Conservation (phyloP, 208 protist genomes). For the Leishmania arabica region DNA sequence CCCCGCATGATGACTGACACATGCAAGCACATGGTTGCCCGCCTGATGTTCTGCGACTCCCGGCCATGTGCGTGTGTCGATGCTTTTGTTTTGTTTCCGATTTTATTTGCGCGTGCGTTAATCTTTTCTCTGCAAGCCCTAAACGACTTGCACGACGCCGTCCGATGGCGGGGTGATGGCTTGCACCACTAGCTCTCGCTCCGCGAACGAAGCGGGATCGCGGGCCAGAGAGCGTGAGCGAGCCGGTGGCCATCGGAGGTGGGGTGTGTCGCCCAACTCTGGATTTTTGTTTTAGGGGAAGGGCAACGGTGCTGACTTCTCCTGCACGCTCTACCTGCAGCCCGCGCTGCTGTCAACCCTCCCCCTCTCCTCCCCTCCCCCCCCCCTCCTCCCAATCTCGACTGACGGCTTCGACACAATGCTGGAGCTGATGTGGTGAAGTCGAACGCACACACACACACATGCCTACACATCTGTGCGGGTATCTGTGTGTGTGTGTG, state of each 20-base stretch:
- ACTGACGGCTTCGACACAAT: not conserved
- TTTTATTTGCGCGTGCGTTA: not conserved
- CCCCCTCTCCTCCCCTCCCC: no score
- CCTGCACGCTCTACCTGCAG: not conserved
- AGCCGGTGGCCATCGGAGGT: no score
- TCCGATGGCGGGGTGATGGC: not conserved
- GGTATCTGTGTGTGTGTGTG: not conserved
- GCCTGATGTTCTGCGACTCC: not conserved
- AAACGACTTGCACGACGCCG: not conserved
- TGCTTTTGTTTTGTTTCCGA: not conserved
- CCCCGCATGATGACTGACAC: not conserved
- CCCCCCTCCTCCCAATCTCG: not conserved
- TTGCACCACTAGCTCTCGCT: not conserved
- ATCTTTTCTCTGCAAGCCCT: not conserved
- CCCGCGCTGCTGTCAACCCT: not conserved
- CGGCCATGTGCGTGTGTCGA: not conserved
- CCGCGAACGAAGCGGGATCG: not conserved
- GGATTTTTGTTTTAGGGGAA: no score
- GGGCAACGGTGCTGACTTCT: not conserved
- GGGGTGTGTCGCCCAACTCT: not conserved
- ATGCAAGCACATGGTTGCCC: not conserved
- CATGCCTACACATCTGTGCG: not conserved
- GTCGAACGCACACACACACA: not conserved
- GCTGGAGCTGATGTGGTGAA: not conserved
- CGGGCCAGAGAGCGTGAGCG: no score